Evolutionary conservation across 495 filamentous ascomycete genomes (phyloP), one percentile per base, ranked within the genome.

Genomic region (Aspergillus biplanus): DNA sequence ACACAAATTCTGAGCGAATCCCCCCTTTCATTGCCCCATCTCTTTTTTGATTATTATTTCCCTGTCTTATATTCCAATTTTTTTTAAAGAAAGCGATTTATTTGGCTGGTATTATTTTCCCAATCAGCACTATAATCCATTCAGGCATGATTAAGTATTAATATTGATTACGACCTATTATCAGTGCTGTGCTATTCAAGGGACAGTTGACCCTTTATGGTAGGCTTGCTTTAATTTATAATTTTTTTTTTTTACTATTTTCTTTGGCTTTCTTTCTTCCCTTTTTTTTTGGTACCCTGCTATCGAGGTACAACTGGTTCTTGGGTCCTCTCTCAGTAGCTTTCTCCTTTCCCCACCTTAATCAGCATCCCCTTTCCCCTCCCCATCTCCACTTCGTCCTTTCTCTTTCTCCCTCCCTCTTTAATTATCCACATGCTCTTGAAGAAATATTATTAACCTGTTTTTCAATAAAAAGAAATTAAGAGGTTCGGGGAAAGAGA

Each of bases 361-460:
- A 65, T 68, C 66, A 68, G 58, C 46, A 54, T 63, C 61, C 65
- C 65, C 61, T 62, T 64, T 67, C 65, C 65, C 63, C 66, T 63
- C 59, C 55, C 62, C 54, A 56, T 56, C 56, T 63, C 59, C 60
- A 62, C 56, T 61, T 46, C n/a, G 37, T 60, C 49, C 54, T 47
- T 52, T 48, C 55, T 55, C 34, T 54, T 57, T 42, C 52, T 52
- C 46, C 57, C 54, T 62, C 34, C 37, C 48, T 33, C 55, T 39
- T 54, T 39, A 13, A 34, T 55, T 21, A 57, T 21, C 54, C 54
- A 57, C 61, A 33, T 16, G 11, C 52, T 63, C 54, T 58, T 44
- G 54, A 62, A 62, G 54, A 37, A 42, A 16, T 61, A 13, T 32
- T 60, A 21, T 58, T 65, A 47, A 58, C 55, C 50, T 53, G 55